phyloP scores from a whole-genome alignment of 2,329 filamentous ascomycete genomes.

The Paracorniculantispora psalliotae region DNA sequence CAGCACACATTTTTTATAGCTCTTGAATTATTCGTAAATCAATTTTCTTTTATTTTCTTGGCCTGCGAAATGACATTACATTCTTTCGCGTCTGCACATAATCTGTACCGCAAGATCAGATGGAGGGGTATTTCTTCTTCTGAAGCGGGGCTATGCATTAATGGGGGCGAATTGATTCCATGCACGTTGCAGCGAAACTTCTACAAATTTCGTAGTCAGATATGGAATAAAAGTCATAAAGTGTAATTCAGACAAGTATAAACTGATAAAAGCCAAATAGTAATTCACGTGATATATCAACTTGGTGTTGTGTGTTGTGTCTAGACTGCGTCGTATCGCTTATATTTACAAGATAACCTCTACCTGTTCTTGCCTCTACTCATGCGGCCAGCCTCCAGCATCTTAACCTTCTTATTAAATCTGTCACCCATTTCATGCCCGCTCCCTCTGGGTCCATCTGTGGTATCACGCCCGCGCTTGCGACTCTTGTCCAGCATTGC shows the following conservation, averaged over 20 bases:
- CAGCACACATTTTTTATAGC: background rate
- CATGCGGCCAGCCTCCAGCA: conserved; percentile 42
- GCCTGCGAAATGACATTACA: too few species aligned
- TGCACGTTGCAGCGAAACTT: background rate
- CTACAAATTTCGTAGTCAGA: conserved; percentile 7
- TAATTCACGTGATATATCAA: background rate
- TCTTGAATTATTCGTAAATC: background rate
- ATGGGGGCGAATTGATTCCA: background rate
- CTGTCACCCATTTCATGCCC: conserved; percentile 66
- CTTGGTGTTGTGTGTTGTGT: background rate
- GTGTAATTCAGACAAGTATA: background rate
- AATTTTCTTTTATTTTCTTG: too few species aligned
- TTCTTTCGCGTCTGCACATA: background rate
- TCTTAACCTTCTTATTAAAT: conserved; percentile 66
- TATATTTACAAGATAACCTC: conserved; percentile 7
- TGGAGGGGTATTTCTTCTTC: background rate
- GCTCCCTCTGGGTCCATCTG: conserved; percentile 64
- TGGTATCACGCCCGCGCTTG: conserved; percentile 66
- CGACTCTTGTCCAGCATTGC: conserved; percentile 76
- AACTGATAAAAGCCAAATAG: background rate
- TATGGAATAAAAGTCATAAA: background rate
- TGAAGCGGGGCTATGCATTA: conserved; percentile 10
- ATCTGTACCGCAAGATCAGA: background rate
- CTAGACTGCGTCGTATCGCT: background rate
- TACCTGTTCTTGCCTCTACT: conserved; percentile 40